Conservation (phyloP, 306 rosid species). For the Rosa chinensis region DNA sequence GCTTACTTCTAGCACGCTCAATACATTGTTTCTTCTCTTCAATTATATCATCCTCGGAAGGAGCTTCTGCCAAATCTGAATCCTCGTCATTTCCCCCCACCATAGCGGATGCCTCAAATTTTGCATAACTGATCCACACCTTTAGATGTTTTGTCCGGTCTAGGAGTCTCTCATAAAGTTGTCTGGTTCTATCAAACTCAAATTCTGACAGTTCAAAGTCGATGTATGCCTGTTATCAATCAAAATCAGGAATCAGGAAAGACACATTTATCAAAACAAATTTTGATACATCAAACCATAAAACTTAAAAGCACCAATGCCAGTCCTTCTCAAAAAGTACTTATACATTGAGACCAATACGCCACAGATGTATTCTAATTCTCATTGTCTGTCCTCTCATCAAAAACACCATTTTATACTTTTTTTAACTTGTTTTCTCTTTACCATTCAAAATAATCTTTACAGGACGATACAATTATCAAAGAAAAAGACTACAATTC, state of each 20-base stretch:
- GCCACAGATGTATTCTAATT: neutral
- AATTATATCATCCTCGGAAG: slow-evolving; percentile 22
- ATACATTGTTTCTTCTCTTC: slow-evolving; percentile 63
- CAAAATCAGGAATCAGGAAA: neutral
- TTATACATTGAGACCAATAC: neutral
- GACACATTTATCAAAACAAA: neutral
- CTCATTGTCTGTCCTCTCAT: neutral
- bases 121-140: slow-evolving; percentile 86
- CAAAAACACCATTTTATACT: neutral
- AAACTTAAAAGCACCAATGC: neutral
- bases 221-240: slow-evolving; percentile 58
- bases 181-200: slow-evolving; percentile 80
- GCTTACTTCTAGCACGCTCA: slow-evolving; percentile 75
- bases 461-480: neutral
- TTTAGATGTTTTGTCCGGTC: slow-evolving; percentile 93
- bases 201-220: slow-evolving; percentile 85
- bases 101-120: slow-evolving; percentile 76
- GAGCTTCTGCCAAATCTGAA: slow-evolving; percentile 36
- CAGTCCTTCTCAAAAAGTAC: neutral
- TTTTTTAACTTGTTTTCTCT: neutral
- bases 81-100: slow-evolving; percentile 27
- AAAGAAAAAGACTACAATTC: neutral
- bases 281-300: neutral
- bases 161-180: slow-evolving; percentile 77
- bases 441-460: neutral